A percentile compares a stretch with the other conserved stretches of the same genome.
phyloP scores from a whole-genome alignment of 352 stramenopile genomes.

The Peronospora farinosa region DNA sequence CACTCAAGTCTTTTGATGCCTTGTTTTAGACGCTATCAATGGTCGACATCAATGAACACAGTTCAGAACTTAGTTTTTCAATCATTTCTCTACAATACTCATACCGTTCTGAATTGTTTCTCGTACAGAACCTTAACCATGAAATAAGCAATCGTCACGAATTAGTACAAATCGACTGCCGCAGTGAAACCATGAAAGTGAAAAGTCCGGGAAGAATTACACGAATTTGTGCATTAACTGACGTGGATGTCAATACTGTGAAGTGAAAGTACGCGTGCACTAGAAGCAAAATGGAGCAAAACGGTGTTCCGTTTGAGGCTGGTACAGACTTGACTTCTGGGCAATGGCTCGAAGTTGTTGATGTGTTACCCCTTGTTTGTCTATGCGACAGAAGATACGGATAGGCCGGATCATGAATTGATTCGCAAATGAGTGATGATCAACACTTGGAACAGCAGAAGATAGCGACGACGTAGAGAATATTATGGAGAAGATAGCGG shows the following conservation, averaged over 20 bases:
- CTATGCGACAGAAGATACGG: slow-evolving; percentile 31
- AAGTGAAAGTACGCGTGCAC: slow-evolving; percentile 80
- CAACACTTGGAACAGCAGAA: background rate
- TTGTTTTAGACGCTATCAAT: slow-evolving; percentile 62
- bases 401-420: slow-evolving; percentile 27
- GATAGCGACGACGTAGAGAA: too few relatives aligned
- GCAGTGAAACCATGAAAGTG: slow-evolving; percentile 64
- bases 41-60: background rate
- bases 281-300: slow-evolving; percentile 62
- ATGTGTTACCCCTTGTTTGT: background rate
- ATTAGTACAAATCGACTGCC: too few relatives aligned
- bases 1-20: slow-evolving; percentile 51
- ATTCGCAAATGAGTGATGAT: slow-evolving; percentile 29
- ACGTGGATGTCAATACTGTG: slow-evolving; percentile 39
- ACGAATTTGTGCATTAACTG: slow-evolving; percentile 62
- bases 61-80: background rate
- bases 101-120: slow-evolving; percentile 42
- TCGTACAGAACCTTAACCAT: slow-evolving; percentile 69
- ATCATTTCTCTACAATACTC: background rate
- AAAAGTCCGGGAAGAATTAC: slow-evolving; percentile 59
- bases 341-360: slow-evolving; percentile 54
- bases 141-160: slow-evolving; percentile 36
- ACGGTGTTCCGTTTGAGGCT: slow-evolving; percentile 67
- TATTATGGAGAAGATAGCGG: too few relatives aligned
- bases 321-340: slow-evolving; percentile 62